Evolutionary conservation across 495 filamentous ascomycete genomes (phyloP), one percentile per base, ranked within the genome.

Genomic region (Choiromyces venosus): DNA sequence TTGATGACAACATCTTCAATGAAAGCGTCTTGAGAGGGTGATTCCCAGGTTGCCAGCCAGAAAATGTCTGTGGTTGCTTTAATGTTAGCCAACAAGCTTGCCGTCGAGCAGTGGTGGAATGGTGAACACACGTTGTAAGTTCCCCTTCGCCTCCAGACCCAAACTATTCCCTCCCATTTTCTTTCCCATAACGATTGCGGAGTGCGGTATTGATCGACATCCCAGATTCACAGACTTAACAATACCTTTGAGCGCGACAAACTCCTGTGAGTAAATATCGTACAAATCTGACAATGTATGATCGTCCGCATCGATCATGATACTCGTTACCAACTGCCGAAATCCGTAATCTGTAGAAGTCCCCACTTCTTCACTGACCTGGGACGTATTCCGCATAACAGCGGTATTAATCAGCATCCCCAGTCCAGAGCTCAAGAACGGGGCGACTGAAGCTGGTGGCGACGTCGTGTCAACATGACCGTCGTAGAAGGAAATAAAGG

Each of bases 341-440:
- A 66, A 36, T 4, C 67, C 67, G 9, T 19, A 18, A 44, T 70
- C 37, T n/a, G n/a, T n/a, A 19, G 52, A 21, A 29, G 65, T 69
- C 39, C 67, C 67, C 14, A 70, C 56, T 5, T 33, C 38, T 25
- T 65, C 40, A 42, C 38, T 25, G 21, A 70, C 25, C 67, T 74
- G 38, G 8, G 72, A 74, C 21, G 72, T 70, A 14, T 66, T 73
- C 46, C 69, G 66, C 71, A 69, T 73, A 16, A 29, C 69, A 4
- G 42, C 35, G 4, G 71, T 73, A 21, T 65, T 65, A 21, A n/a
- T 5, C 21, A 46, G 52, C 66, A 73, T 73, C 2, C 66, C 37
- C 10, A 73, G 65, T 42, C 69, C 66, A 2, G 37, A 29, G n/a
- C n/a, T n/a, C n/a, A n/a, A n/a, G 46, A 73, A 73, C 9, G 10